Evolutionary conservation across 371 early-diverging fungal species (phyloP).

Genomic region (Syncephalastrum sp.): DNA sequence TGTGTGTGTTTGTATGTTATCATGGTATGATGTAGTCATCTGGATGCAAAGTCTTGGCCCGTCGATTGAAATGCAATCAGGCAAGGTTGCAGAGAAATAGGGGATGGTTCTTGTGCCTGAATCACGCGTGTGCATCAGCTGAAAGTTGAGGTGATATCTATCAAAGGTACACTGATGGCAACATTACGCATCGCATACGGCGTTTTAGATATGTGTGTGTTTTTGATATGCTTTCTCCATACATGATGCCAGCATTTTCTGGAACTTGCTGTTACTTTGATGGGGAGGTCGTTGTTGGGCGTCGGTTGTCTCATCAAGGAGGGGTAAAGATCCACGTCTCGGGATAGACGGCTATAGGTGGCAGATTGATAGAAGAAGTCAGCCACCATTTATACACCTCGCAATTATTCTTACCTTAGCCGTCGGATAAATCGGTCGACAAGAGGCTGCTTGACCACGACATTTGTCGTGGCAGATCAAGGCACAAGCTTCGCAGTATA

Average conservation of each 20-base stretch:
- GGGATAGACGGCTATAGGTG: neutral
- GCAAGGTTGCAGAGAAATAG: too few relatives aligned
- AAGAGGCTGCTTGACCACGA: constrained; percentile 21
- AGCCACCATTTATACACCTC: neutral
- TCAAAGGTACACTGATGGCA: too few relatives aligned
- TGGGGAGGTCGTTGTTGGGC: neutral
- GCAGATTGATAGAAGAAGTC: neutral
- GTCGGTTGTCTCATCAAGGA: neutral
- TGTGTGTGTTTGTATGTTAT: too few relatives aligned
- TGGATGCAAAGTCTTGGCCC: too few relatives aligned
- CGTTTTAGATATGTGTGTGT: too few relatives aligned
- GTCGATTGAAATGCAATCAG: too few relatives aligned
- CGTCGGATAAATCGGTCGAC: constrained; percentile 17
- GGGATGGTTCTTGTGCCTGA: too few relatives aligned
- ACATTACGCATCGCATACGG: too few relatives aligned
- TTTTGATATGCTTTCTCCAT: neutral
- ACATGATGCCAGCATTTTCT: constrained; percentile 23
- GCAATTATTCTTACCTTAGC: neutral
- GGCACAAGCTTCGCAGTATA: constrained; percentile 28
- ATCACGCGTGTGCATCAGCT: too few relatives aligned
- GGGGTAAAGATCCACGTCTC: constrained; percentile 5
- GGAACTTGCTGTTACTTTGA: constrained; percentile 14
- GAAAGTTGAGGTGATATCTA: too few relatives aligned
- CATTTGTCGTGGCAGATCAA: constrained; percentile 41
- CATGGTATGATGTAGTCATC: too few relatives aligned